These are phyloP conservation scores for Aspergillus cristatus DNA, from an alignment of 495 filamentous ascomycete genomes.

Conservation along the genomic window DNA sequence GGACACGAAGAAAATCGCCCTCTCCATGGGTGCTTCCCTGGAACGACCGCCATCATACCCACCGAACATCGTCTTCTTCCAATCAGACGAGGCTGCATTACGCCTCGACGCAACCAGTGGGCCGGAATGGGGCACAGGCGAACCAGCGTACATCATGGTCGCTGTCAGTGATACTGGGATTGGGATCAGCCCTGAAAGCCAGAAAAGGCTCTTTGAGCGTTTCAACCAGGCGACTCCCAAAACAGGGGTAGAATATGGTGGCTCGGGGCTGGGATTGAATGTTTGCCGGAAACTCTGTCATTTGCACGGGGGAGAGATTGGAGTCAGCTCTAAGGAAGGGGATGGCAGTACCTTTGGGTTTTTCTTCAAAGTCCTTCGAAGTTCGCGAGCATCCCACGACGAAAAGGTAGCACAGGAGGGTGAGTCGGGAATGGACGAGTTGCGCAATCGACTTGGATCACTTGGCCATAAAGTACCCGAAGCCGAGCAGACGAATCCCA, in stretches of 20 bases:
- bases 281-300: conserved; percentile 71
- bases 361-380: conserved; percentile 56
- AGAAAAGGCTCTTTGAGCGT: conserved; percentile 65
- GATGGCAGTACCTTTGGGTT: conserved; percentile 79
- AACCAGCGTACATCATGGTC: conserved; percentile 61
- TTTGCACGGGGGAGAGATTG: conserved; percentile 76
- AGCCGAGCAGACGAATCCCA: conserved; percentile 1
- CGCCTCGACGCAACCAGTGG: conserved; percentile 36
- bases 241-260: conserved; percentile 75
- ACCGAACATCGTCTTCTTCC: conserved; percentile 43
- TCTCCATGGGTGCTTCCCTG: conserved; percentile 59
- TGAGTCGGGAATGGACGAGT: conserved; percentile 8
- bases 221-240: conserved; percentile 74
- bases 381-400: conserved; percentile 16
- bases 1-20: conserved; percentile 51
- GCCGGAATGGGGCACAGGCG: conserved; percentile 59
- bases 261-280: conserved; percentile 74
- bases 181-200: conserved; percentile 64
- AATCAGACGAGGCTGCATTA: conserved; percentile 28
- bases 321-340: conserved; percentile 61
- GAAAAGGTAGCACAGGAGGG: conserved; percentile 9
- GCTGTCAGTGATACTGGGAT: conserved; percentile 71
- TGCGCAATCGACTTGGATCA: conserved; percentile 14
- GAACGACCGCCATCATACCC: conserved; percentile 38
- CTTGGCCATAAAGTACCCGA: conserved; percentile 7